Base-by-base conservation (phyloP, 768 basidiomycete genomes). In the Suillus ampliporus region DNA sequence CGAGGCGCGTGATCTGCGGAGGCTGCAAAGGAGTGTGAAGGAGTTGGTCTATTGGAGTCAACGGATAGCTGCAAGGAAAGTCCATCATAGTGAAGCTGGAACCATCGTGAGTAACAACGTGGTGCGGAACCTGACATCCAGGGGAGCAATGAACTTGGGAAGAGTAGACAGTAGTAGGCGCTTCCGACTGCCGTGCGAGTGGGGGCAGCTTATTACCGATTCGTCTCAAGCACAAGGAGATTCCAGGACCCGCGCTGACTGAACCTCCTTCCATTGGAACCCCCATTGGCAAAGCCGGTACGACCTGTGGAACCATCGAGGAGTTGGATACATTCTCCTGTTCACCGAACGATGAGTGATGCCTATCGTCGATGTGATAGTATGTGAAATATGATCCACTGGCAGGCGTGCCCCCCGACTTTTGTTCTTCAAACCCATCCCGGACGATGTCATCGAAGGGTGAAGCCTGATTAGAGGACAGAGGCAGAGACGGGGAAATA, bases 181-280 rank as follows among this genome's bases (percentile, higher is more conserved):
- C 62, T 17, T 69, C 69, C 48, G 65, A 46, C 23, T 69, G 72
- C 54, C 68, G 65, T 41, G 59, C 60, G 11, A 72, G 63, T 21
- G 58, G 43, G 50, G 78, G 70, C 47, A 69, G 67, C 26, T 75
- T 77, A 19, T 75, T 72, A 52, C 74, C 63, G 40, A 75, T 65
- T 21, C 72, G 76, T n/a, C 72, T 71, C 61, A 67, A 71, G 23
- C 79, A 74, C 63, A 74, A 69, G 43, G 75, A 76, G 41, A 68
- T 63, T 38, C 62, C 61, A 61, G 69, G 62, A 37, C 65, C 38
- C 31, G 61, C 61, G 10, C 62, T 61, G n/a, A 62, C 38, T 41
- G 73, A 38, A 15, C 62, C 35, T 3, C 46, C 34, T 59, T 65
- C 68, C 41, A 58, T 47, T 1, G 62, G 60, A 54, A 63, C 62